Base-by-base conservation (phyloP, 441 rosid species). In the Raphanus hybrid region DNA sequence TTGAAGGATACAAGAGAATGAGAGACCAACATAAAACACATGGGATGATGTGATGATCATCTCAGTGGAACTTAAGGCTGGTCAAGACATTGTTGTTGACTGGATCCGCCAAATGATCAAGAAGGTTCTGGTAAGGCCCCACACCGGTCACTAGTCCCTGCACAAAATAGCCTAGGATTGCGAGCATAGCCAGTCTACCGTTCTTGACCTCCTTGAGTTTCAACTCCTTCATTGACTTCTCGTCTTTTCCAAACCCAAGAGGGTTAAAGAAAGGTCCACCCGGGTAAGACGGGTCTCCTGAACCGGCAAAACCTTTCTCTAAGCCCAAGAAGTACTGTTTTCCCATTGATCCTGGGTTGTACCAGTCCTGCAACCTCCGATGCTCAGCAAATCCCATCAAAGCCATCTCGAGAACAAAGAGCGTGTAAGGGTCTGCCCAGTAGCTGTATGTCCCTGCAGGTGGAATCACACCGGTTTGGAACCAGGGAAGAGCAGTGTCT, bases 261-360 rank as follows among this genome's bases (percentile, higher is more conserved):
- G 99, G 99, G 89, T 95, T 95, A 64, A 95, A 95, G 63, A 95
- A 52, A 0, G 99, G 99, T 39, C 99, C 99, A 0, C 99, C 99
- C 0, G 99, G 99, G 86, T 95, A 95, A 3, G 89, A 74, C 0
- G 97, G 99, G 18, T 95, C 81, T 0, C 98, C 99, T 0, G 98
- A 92, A 10, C 99, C 99, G 0, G 87, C 85, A 26, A 95, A 83
- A 16, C 65, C 87, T 74, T 95, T 95, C 86, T 95, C 98, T 0
- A 93, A 61, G 0, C 99, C 98, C 67, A 93, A 79, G 89, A 95
- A 95, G 81, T 95, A 95, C 15, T 95, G 99, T 84, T 84, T 95
- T 0, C 95, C 88, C 98, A 95, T 86, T 32, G 93, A 92, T 1
- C 99, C 99, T 1, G 95, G 99, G 0, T 90, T 95, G 60, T 54